Evolutionary conservation across 2,329 filamentous ascomycete species (phyloP).

Genomic region (Fusarium sterilihyphosum): DNA sequence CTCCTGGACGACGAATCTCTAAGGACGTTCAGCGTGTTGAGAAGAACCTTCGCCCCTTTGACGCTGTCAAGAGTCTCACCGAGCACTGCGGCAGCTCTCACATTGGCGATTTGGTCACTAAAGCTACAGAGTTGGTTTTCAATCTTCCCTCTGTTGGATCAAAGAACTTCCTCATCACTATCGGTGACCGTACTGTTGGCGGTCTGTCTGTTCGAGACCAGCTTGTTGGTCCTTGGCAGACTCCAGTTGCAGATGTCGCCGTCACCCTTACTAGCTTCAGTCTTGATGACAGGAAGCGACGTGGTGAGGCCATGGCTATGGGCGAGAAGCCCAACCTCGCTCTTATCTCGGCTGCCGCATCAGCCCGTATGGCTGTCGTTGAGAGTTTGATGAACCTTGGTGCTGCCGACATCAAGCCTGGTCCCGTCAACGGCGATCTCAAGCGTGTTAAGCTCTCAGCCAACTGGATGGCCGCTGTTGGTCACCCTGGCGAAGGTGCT

Average conservation of each 20-base stretch:
- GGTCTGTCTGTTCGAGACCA: conserved; percentile 90
- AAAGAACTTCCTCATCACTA: conserved; percentile 97
- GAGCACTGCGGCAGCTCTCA: conserved; percentile 68
- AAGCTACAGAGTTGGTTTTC: conserved; percentile 84
- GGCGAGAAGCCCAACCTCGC: conserved; percentile 91
- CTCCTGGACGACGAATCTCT: conserved; percentile 61
- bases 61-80: conserved; percentile 72
- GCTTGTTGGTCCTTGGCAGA: conserved; percentile 97
- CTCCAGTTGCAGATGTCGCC: conserved; percentile 91
- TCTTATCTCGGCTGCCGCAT: conserved; percentile 88
- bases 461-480: conserved; percentile 99
- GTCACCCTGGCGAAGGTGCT: conserved; percentile 90
- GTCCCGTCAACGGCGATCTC: conserved; percentile 66
- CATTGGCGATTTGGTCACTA: conserved; percentile 35
- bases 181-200: conserved; percentile 91
- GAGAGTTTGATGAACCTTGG: conserved; percentile 94
- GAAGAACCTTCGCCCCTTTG: conserved; percentile 74
- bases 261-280: conserved; percentile 88
- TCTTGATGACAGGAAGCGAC: conserved; percentile 70
- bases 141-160: conserved; percentile 91
- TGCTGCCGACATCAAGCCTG: conserved; percentile 70
- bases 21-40: conserved; percentile 42
- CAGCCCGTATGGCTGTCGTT: conserved; percentile 94
- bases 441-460: conserved; percentile 87
- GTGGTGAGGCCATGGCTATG: conserved; percentile 97